Base-by-base conservation (phyloP, 345 rosid genomes). In the Syzygium grande region DNA sequence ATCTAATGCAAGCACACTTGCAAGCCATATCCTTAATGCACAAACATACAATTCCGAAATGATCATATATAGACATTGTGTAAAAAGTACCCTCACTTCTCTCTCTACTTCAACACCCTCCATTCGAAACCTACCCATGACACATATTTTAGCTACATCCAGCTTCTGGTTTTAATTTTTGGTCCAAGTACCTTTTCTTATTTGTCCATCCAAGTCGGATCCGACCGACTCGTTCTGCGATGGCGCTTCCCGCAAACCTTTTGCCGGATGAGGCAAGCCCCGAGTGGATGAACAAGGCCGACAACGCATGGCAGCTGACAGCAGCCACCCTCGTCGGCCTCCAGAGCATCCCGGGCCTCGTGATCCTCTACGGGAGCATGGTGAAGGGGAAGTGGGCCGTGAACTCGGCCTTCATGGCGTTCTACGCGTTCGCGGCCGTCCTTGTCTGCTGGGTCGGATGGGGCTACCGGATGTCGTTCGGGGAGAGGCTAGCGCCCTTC, bases 321-420 rank as follows among this genome's bases (percentile, higher is more conserved):
- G 92, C 94, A 0, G 95, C 96, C n/a, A 90, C 95, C 1, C 89
- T 93, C 2, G 92, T 92, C 2, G 93, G 94, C 22, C 90, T 92
- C 11, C 95, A 93, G 10, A 92, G 87, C 85, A 88, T 93, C 46
- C 93, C 93, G 0, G 94, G 95, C 55, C 91, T 94, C 0, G 91
- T 93, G 38, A 92, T 93, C 90, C 58, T 94, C 9, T 93, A 92
- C 51, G 93, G 92, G 9, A 93, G 95, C 91, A 30, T 92, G 85
- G 91, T 92, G 1, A 89, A 90, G 49, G 90, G 63, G 89, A 92
- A 92, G 61, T 93, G 94, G 94, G 92, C 96, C 1, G 83, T 93
- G 30, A 93, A 94, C 93, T 93, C 95, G 0, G 93, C 94, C 5
- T 92, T 93, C 91, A 94, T 93, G 96, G 92, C 93, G 12, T 58